phyloP scores from a whole-genome alignment of 495 filamentous ascomycete genomes.

The Tuber calosporum region DNA sequence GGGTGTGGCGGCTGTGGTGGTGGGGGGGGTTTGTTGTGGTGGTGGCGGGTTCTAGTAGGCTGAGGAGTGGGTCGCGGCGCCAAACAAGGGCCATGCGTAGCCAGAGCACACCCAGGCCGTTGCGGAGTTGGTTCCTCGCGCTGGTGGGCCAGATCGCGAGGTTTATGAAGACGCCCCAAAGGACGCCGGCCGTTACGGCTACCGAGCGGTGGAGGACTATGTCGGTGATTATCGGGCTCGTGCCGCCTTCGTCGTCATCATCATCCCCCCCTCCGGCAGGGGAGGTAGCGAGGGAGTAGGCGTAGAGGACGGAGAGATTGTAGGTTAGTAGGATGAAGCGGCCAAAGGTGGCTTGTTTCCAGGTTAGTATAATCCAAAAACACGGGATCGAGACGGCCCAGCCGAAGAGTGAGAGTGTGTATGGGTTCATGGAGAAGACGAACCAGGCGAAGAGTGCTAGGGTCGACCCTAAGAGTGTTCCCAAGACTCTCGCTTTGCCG shows the following conservation, averaged over 20 bases:
- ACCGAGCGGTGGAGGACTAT: conserved; percentile 87
- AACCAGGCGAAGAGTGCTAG: conserved; percentile 73
- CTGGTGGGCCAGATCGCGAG: conserved; percentile 88
- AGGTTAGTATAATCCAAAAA: conserved; percentile 79
- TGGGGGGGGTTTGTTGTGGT: conserved; percentile 17
- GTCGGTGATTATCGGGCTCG: conserved; percentile 71
- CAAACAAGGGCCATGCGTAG: conserved; percentile 92
- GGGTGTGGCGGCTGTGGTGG: conserved; percentile 15
- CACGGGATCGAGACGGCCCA: conserved; percentile 73
- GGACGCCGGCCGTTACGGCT: conserved; percentile 75
- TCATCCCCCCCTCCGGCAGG: conserved; percentile 64
- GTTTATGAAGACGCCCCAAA: conserved; percentile 90
- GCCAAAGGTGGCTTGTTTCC: conserved; percentile 80
- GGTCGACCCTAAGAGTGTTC: conserved; percentile 72
- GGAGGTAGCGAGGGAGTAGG: conserved; percentile 74
- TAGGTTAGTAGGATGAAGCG: conserved; percentile 90
- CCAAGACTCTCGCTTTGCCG: conserved; percentile 74
- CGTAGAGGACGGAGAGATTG: conserved; percentile 92
- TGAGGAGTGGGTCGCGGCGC: conserved; percentile 85
- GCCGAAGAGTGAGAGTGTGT: conserved; percentile 66
- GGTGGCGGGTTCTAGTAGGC: conserved; percentile 53
- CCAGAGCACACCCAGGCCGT: conserved; percentile 78
- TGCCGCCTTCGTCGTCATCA: conserved; percentile 77
- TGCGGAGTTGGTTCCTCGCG: conserved; percentile 74
- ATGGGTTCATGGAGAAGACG: conserved; percentile 61